Conservation (phyloP, 768 basidiomycete genomes). For the Podaxis sp. region DNA sequence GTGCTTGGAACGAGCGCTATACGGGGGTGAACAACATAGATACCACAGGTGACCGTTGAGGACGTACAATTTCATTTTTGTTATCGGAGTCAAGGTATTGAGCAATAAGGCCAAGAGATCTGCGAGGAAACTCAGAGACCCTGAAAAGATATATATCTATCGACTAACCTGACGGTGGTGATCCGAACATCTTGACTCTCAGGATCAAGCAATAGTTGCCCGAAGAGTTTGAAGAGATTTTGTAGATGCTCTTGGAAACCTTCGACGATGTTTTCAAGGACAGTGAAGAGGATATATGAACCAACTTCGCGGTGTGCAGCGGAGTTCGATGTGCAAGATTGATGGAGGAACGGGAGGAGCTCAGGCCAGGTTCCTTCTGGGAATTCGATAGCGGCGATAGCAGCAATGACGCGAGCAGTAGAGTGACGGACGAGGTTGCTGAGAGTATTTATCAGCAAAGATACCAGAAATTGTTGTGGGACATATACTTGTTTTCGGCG, state of each 20-base stretch:
- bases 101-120: constrained; percentile 88
- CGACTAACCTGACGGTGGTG: constrained; percentile 73
- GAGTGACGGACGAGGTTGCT: constrained; percentile 93
- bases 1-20: constrained; percentile 82
- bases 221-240: constrained; percentile 79
- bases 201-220: constrained; percentile 68
- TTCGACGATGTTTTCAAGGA: constrained; percentile 89
- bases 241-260: constrained; percentile 77
- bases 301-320: constrained; percentile 89
- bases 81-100: constrained; percentile 90
- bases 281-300: constrained; percentile 84
- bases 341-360: constrained; percentile 84
- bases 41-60: background rate
- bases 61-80: constrained; percentile 78
- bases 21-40: constrained; percentile 7
- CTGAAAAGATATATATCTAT: background rate
- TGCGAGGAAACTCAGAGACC: constrained; percentile 23
- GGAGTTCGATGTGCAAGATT: constrained; percentile 65
- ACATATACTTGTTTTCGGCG: constrained; percentile 64
- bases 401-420: constrained; percentile 87
- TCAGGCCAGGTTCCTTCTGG: constrained; percentile 77
- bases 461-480: constrained; percentile 13
- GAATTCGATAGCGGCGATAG: constrained; percentile 89
- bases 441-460: constrained; percentile 17
- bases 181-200: constrained; percentile 90